Evolutionary conservation across 805 yeast genomes (phyloP).

Genomic region (Candida sithepensis): DNA sequence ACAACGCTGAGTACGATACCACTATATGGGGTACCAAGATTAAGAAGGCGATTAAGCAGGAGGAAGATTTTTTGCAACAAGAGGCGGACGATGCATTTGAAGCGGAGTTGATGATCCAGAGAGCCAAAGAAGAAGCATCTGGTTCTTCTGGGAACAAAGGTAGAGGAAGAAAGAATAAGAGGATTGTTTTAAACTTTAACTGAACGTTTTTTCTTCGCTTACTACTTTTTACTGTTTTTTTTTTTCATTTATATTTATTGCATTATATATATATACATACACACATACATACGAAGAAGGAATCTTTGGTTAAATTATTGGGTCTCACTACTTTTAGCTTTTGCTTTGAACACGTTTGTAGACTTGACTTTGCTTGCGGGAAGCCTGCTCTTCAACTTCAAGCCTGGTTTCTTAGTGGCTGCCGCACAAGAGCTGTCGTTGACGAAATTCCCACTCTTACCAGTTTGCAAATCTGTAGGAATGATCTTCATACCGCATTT

Average conservation of each 20-base stretch:
- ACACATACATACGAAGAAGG: too few species aligned
- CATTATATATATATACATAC: not conserved
- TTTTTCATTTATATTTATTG: not conserved
- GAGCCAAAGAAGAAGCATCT: slow-evolving; percentile 48
- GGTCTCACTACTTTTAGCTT: not conserved
- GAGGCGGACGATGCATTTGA: slow-evolving; percentile 39
- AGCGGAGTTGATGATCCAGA: slow-evolving; percentile 45
- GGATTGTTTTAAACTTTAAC: slow-evolving; percentile 27
- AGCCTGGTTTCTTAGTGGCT: slow-evolving; percentile 5
- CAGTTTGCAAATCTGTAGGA: slow-evolving; percentile 19
- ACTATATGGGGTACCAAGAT: slow-evolving; percentile 80
- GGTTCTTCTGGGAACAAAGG: slow-evolving; percentile 26
- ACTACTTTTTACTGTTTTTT: not conserved
- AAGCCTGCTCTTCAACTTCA: slow-evolving; percentile 15
- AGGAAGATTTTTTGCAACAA: slow-evolving; percentile 36
- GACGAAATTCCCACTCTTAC: slow-evolving; percentile 13
- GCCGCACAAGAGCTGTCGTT: not conserved
- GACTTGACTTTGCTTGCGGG: slow-evolving; percentile 1
- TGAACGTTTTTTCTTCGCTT: not conserved
- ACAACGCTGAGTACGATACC: slow-evolving; percentile 24
- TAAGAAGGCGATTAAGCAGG: slow-evolving; percentile 29
- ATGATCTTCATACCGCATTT: slow-evolving; percentile 28
- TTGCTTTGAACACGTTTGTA: slow-evolving; percentile 3
- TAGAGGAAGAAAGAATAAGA: slow-evolving; percentile 42
- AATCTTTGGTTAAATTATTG: not conserved